Conservation (phyloP, 768 basidiomycete genomes). For the Suillus subaureus region DNA sequence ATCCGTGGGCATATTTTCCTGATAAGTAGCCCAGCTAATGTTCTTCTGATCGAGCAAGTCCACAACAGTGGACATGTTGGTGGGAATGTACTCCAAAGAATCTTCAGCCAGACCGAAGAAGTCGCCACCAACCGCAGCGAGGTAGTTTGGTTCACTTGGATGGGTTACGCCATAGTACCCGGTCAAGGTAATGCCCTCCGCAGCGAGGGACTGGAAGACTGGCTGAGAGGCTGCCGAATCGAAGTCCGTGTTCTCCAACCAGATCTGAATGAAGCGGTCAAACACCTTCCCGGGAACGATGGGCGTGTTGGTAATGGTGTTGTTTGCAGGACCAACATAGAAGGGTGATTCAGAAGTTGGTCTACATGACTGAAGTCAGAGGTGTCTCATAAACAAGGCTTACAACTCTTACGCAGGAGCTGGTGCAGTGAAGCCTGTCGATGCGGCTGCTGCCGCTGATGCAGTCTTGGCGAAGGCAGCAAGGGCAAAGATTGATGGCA, state of each 20-base stretch:
- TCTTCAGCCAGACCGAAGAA: conserved; percentile 55
- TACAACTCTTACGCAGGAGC: conserved; percentile 27
- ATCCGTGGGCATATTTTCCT: conserved; percentile 58
- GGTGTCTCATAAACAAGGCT: background rate
- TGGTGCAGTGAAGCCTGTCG: conserved; percentile 30
- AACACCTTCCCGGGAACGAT: conserved; percentile 45
- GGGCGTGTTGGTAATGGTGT: conserved; percentile 41
- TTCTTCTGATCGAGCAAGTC: conserved; percentile 60
- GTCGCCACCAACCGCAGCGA: conserved; percentile 50
- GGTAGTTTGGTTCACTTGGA: conserved; percentile 65
- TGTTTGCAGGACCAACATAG: conserved; percentile 46
- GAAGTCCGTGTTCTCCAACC: conserved; percentile 68
- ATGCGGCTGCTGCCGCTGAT: conserved; percentile 24
- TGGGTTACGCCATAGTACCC: conserved; percentile 55
- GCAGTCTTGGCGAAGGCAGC: conserved; percentile 17
- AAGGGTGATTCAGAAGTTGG: conserved; percentile 35
- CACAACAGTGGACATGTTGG: conserved; percentile 56
- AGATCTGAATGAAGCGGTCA: conserved; percentile 55
- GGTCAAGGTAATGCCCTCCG: conserved; percentile 50
- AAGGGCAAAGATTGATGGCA: conserved; percentile 18
- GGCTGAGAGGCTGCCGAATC: conserved; percentile 27
- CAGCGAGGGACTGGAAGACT: conserved; percentile 41
- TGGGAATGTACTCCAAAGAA: conserved; percentile 31
- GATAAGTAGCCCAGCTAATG: conserved; percentile 63
- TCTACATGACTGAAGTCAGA: conserved; percentile 19